These are phyloP conservation scores for Pythium folliculosum DNA, from an alignment of 352 stramenopile genomes.

Conservation along the genomic window DNA sequence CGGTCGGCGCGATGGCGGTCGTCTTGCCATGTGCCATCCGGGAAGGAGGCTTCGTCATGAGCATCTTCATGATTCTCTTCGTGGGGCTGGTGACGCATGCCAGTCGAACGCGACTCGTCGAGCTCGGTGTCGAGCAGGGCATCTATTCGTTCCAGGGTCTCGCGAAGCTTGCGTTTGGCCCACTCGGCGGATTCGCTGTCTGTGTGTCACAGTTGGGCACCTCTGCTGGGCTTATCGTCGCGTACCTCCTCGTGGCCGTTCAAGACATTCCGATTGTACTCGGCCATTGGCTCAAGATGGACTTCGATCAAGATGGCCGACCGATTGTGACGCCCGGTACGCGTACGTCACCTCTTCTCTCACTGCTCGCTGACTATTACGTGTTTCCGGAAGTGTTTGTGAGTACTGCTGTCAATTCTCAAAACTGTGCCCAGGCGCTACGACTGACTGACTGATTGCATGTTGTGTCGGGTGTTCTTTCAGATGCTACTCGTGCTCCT, in stretches of 20 bases:
- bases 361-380: conserved; percentile 32
- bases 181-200: conserved; percentile 32
- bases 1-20: conserved; percentile 41
- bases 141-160: conserved; percentile 61
- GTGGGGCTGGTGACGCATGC: conserved; percentile 36
- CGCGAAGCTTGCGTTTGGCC: conserved; percentile 45
- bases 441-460: background rate
- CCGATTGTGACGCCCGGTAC: conserved; percentile 22
- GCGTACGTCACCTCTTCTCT: conserved; percentile 17
- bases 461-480: background rate
- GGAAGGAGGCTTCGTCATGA: conserved; percentile 47
- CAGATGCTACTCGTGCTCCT: conserved; percentile 40
- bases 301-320: conserved; percentile 32
- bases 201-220: conserved; percentile 36
- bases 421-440: background rate
- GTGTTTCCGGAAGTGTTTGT: conserved; percentile 19
- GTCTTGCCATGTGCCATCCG: conserved; percentile 46
- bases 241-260: conserved; percentile 46
- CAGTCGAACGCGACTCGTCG: conserved; percentile 38
- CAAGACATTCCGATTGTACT: conserved; percentile 45
- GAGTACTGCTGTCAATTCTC: background rate
- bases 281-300: conserved; percentile 37
- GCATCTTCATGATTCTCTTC: conserved; percentile 36
- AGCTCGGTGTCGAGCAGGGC: conserved; percentile 47
- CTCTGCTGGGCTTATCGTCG: conserved; percentile 42